Conservation (phyloP, 148 eudicot genomes). For the Chenopodium album region DNA sequence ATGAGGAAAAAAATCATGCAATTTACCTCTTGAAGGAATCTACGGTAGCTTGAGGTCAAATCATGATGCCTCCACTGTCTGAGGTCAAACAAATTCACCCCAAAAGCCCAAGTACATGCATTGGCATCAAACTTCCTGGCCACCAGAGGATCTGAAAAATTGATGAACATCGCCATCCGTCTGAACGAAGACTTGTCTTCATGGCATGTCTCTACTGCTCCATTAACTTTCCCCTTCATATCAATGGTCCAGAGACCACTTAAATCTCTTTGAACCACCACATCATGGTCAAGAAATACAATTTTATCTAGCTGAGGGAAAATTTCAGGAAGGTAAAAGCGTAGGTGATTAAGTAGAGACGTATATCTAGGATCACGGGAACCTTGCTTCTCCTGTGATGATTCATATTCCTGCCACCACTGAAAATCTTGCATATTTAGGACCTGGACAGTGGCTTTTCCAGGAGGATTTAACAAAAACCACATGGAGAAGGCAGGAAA, state of each 20-base stretch:
- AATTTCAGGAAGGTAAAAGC: constrained; percentile 85
- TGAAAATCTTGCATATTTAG: constrained; percentile 56
- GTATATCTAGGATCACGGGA: constrained; percentile 74
- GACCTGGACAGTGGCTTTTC: constrained; percentile 71
- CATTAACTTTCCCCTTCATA: constrained; percentile 84
- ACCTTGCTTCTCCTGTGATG: constrained; percentile 41
- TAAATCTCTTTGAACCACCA: constrained; percentile 84
- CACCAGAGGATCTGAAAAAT: constrained; percentile 78
- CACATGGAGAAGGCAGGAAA: constrained; percentile 86
- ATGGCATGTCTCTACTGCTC: constrained; percentile 84
- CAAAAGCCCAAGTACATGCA: constrained; percentile 98
- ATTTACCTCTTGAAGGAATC: constrained; percentile 64
- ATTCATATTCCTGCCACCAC: constrained; percentile 43
- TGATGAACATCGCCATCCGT: constrained; percentile 63
- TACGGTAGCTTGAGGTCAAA: constrained; percentile 59
- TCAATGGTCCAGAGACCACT: constrained; percentile 59
- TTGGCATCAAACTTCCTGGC: constrained; percentile 51
- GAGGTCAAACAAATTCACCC: constrained; percentile 92
- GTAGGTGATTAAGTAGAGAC: constrained; percentile 86
- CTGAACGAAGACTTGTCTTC: constrained; percentile 59
- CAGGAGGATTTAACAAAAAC: constrained; percentile 83
- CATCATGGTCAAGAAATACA: constrained; percentile 94
- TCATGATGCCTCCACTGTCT: constrained; percentile 69
- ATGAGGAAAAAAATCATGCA: not conserved
- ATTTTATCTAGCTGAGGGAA: constrained; percentile 76